Evolutionary conservation across 2,329 filamentous ascomycete genomes (phyloP).

Genomic region (Annulohypoxylon truncatum): DNA sequence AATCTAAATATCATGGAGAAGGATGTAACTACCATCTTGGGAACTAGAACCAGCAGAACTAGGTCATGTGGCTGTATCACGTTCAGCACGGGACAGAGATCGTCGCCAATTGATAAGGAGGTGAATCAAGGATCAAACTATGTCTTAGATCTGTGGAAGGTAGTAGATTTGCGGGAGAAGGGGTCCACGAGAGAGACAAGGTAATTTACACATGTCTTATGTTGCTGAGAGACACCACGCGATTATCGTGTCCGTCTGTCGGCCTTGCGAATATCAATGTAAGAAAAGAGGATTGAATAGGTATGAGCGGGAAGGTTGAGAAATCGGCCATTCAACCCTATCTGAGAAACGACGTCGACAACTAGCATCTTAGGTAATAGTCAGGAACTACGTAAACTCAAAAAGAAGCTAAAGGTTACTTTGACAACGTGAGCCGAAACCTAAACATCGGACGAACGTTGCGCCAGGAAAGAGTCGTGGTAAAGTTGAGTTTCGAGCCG

Average conservation of each 20-base stretch:
- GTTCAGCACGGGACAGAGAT: conserved; percentile 28
- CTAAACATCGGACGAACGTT: conserved; percentile 12
- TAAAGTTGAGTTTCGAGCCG: conserved; percentile 29
- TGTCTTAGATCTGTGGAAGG: conserved; percentile 43
- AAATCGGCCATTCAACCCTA: conserved; percentile 22
- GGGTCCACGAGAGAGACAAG: conserved; percentile 6
- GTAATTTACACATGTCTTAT: conserved; percentile 10
- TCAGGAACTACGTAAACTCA: conserved; percentile 12
- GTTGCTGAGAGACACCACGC: conserved; percentile 19
- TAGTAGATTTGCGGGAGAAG: conserved; percentile 26
- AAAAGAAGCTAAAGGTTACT: background rate
- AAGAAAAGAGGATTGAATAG: background rate
- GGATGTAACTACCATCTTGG: background rate
- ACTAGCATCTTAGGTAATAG: conserved; percentile 15
- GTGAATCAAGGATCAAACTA: conserved; percentile 44
- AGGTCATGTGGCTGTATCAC: conserved; percentile 20
- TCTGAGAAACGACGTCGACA: conserved; percentile 10
- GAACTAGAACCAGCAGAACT: conserved; percentile 1
- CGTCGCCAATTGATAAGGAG: conserved; percentile 20
- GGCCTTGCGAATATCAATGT: background rate
- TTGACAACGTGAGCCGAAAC: conserved; percentile 3
- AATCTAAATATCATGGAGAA: background rate
- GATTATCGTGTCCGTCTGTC: background rate
- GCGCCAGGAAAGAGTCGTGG: background rate
- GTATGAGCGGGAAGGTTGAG: background rate